Evolutionary conservation across 2,329 filamentous ascomycete genomes (phyloP).

Genomic region (Dothidotthia symphoricarpi): DNA sequence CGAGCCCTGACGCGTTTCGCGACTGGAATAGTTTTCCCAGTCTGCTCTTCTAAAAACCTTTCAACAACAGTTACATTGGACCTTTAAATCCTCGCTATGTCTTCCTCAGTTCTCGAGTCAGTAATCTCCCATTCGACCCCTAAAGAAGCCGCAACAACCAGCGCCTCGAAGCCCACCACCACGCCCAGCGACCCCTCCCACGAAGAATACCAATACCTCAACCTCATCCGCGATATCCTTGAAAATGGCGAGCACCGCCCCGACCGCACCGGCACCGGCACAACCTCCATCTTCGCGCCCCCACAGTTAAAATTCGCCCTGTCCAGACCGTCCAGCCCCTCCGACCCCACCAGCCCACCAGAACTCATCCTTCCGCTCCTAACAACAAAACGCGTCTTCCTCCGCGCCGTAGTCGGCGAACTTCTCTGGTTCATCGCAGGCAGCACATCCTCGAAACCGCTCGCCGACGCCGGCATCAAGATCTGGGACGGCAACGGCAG

Average conservation of each 20-base stretch:
- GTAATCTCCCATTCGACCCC: conserved; percentile 20
- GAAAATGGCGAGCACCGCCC: conserved; percentile 80
- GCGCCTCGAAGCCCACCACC: conserved; percentile 6
- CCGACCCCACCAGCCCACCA: conserved; percentile 41
- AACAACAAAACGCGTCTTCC: conserved; percentile 95
- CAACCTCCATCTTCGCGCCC: conserved; percentile 84
- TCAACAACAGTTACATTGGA: neutral
- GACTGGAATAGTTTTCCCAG: conserved; percentile 2
- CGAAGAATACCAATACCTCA: conserved; percentile 92
- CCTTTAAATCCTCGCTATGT: conserved; percentile 19
- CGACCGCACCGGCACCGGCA: conserved; percentile 92
- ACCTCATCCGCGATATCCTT: conserved; percentile 83
- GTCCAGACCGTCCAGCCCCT: conserved; percentile 49
- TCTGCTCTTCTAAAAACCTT: neutral
- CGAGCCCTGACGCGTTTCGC: conserved; percentile 25
- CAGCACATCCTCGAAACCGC: conserved; percentile 72
- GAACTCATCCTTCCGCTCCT: conserved; percentile 80
- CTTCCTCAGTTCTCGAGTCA: conserved; percentile 28
- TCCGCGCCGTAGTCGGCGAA: conserved; percentile 84
- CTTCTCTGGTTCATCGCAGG: conserved; percentile 94
- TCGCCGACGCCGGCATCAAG: conserved; percentile 79
- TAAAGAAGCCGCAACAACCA: conserved; percentile 11
- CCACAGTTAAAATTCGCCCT: conserved; percentile 83
- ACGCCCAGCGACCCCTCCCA: conserved; percentile 48
- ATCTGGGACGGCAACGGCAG: conserved; percentile 99